Evolutionary conservation across 345 rosid genomes (phyloP).

Genomic region (Toxicodendron radicans): DNA sequence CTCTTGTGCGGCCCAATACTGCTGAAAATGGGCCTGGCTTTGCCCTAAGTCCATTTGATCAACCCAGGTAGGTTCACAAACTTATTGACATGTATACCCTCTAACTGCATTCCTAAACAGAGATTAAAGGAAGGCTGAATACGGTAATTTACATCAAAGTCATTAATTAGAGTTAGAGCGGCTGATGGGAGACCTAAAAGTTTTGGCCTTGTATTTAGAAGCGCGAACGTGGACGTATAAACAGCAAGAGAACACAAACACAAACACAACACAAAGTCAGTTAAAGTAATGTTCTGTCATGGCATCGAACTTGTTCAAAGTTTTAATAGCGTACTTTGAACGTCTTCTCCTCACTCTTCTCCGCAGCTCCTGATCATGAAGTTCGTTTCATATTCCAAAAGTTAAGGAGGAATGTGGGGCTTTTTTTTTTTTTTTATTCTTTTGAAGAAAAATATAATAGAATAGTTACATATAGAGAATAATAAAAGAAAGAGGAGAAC

Average conservation of each 20-base stretch:
- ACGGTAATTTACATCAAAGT: neutral
- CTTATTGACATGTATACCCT: neutral
- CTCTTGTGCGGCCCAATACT: too few species aligned
- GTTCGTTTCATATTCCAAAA: neutral
- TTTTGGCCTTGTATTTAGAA: constrained; percentile 19
- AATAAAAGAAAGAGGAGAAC: too few species aligned
- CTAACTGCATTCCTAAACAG: too few species aligned
- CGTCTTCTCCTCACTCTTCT: neutral
- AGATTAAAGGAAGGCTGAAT: neutral
- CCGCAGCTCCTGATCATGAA: neutral
- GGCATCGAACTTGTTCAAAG: constrained; percentile 8
- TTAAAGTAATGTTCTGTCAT: neutral
- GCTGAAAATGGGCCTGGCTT: too few species aligned
- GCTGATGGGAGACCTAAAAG: neutral
- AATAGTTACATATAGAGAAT: neutral
- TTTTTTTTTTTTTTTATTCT: constrained; percentile 4
- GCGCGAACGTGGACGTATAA: constrained; percentile 27
- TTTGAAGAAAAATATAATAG: neutral
- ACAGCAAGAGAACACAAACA: constrained; percentile 7
- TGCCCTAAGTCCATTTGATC: too few species aligned
- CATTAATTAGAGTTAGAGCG: too few species aligned
- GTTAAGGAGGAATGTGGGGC: neutral
- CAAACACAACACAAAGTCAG: too few species aligned
- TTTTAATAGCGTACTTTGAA: neutral
- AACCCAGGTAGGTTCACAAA: too few species aligned